Evolutionary conservation across 345 rosid genomes (phyloP).

Genomic region (Turnera subulata): DNA sequence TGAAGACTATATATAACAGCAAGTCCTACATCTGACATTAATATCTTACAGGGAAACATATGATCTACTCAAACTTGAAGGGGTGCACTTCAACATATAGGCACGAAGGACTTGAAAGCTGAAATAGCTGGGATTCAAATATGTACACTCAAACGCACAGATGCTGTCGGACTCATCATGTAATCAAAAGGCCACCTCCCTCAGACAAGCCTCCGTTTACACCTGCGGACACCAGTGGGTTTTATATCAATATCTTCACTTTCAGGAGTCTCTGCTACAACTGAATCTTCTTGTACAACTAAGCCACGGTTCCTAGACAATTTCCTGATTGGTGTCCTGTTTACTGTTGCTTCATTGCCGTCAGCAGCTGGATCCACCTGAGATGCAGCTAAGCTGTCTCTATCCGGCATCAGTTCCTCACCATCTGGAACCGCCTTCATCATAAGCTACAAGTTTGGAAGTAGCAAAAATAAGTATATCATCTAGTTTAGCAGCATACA

Average conservation of each 20-base stretch:
- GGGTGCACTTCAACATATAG: too few species aligned
- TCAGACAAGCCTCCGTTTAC: constrained; percentile 17
- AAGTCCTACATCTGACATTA: too few species aligned
- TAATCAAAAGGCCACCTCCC: neutral
- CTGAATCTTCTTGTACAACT: constrained; percentile 62
- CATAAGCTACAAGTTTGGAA: constrained; percentile 46
- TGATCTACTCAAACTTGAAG: too few species aligned
- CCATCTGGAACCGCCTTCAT: constrained; percentile 44
- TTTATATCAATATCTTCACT: neutral
- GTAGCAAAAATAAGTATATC: neutral
- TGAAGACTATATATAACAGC: too few species aligned
- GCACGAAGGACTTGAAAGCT: neutral
- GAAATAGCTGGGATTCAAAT: neutral
- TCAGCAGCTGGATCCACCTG: constrained; percentile 30
- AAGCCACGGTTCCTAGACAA: constrained; percentile 73
- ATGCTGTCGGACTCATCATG: neutral
- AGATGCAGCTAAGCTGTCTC: constrained; percentile 28
- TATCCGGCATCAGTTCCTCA: constrained; percentile 73
- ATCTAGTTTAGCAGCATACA: too few species aligned
- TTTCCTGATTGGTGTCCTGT: constrained; percentile 78
- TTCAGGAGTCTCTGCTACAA: constrained; percentile 36
- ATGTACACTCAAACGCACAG: neutral
- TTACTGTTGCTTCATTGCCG: constrained; percentile 29
- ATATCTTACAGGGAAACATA: too few species aligned
- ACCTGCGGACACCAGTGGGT: constrained; percentile 9